Percentiles rank a stretch among this genome's conserved stretches.
Conservation (phyloP, 768 basidiomycete genomes). For the Calvatia gigantea region DNA sequence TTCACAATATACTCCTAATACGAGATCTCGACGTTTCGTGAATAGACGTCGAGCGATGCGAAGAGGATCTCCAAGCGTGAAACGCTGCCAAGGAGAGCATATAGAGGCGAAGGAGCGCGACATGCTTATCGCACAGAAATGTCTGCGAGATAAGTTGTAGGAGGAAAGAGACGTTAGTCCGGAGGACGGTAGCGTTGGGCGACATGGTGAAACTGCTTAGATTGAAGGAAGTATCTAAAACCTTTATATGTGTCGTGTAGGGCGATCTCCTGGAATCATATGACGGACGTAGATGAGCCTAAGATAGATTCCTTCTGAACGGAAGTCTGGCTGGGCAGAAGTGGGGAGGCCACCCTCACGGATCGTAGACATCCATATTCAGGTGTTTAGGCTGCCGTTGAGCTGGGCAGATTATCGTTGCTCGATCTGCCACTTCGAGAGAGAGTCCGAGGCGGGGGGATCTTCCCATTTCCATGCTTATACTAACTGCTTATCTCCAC, state of each 20-base stretch:
- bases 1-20: neutral
- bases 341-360: neutral
- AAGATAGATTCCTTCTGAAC: neutral
- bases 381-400: too few species aligned
- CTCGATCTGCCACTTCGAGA: too few species aligned
- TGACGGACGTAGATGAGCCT: neutral
- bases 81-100: conserved; percentile 20
- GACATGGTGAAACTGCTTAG: neutral
- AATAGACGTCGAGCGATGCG: neutral
- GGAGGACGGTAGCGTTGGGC: conserved; percentile 4
- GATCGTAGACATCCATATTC: too few species aligned
- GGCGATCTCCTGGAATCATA: neutral
- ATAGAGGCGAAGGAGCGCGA: conserved; percentile 25
- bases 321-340: neutral
- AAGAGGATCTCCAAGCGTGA: conserved; percentile 1
- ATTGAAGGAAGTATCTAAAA: neutral
- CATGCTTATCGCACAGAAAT: conserved; percentile 22
- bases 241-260: neutral
- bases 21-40: neutral
- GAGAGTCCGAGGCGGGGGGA: too few species aligned
- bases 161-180: conserved; percentile 12
- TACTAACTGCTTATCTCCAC: too few species aligned
- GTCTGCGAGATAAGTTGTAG: conserved; percentile 26
- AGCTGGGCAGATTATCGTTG: too few species aligned
- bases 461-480: too few species aligned